phyloP scores from a whole-genome alignment of 2,329 filamentous ascomycete species.

The Huntiella omanensis region DNA sequence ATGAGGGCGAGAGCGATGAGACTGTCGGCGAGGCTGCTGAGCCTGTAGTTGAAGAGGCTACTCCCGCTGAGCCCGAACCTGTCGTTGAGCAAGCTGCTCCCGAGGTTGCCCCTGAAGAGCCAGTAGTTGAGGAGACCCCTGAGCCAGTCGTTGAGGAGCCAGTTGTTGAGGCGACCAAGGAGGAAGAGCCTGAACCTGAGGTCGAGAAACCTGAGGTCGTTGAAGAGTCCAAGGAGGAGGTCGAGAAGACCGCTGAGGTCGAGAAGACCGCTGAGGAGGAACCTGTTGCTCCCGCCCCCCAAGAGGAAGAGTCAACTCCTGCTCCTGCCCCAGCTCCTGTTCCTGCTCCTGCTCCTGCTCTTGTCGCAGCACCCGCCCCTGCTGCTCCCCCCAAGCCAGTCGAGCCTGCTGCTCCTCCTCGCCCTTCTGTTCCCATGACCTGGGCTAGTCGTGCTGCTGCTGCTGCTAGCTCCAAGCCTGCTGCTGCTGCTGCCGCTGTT shows the following conservation, averaged over 20 bases:
- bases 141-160: background rate
- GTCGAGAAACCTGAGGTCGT: background rate
- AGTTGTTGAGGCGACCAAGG: background rate
- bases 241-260: slow-evolving; percentile 8
- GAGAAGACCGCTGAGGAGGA: slow-evolving; percentile 19
- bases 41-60: slow-evolving; percentile 14
- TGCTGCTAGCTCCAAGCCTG: slow-evolving; percentile 26
- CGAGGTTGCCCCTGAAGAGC: slow-evolving; percentile 1
- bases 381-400: slow-evolving; percentile 26
- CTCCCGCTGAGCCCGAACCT: slow-evolving; percentile 36
- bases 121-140: background rate
- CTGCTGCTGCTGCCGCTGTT: slow-evolving; percentile 20
- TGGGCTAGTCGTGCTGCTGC: slow-evolving; percentile 56
- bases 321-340: slow-evolving; percentile 39
- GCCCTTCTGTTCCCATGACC: slow-evolving; percentile 43
- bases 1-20: slow-evolving; percentile 41
- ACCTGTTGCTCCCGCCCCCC: slow-evolving; percentile 28
- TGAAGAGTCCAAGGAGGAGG: slow-evolving; percentile 1
- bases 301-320: slow-evolving; percentile 12
- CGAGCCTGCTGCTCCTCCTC: slow-evolving; percentile 31
- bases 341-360: slow-evolving; percentile 21
- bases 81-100: slow-evolving; percentile 23
- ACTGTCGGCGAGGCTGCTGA: slow-evolving; percentile 18
- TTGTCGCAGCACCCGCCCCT: slow-evolving; percentile 35
- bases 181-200: background rate